Conservation (phyloP, 2,329 filamentous ascomycete genomes). For the Scolecobasidium constrictum region DNA sequence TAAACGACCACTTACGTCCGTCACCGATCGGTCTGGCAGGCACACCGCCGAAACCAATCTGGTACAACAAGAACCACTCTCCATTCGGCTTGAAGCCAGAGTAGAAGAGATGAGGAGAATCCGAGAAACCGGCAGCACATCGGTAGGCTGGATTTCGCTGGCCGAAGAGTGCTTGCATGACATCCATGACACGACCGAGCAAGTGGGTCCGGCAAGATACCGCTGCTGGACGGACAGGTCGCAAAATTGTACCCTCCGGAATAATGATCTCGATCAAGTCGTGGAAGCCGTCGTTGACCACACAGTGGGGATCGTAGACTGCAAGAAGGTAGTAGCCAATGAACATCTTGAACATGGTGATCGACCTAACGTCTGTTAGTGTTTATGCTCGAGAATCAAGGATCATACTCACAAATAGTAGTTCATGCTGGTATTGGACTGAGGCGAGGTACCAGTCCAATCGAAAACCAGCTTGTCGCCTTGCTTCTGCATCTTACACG, state of each 20-base stretch:
- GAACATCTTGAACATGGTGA: constrained; percentile 42
- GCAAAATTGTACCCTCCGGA: constrained; percentile 33
- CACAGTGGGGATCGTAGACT: constrained; percentile 35
- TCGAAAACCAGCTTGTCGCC: constrained; percentile 35
- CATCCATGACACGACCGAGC: constrained; percentile 36
- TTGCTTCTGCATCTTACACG: constrained; percentile 36
- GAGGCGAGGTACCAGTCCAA: constrained; percentile 38
- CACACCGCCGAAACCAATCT: constrained; percentile 40
- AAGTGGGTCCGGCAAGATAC: constrained; percentile 38
- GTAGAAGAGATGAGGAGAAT: constrained; percentile 41
- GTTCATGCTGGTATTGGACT: constrained; percentile 36
- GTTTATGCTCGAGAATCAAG: no score
- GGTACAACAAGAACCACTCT: constrained; percentile 39
- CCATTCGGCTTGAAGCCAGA: constrained; percentile 38
- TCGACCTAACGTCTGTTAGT: constrained; percentile 14
- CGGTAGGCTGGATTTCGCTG: constrained; percentile 35
- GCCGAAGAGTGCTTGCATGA: constrained; percentile 40
- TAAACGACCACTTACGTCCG: constrained; percentile 34
- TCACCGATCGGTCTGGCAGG: constrained; percentile 37
- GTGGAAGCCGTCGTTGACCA: constrained; percentile 42
- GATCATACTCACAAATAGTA: constrained; percentile 34
- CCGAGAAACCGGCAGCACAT: constrained; percentile 39
- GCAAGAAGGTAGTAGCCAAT: constrained; percentile 39
- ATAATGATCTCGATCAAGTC: constrained; percentile 38
- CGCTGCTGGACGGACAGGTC: constrained; percentile 36